These are phyloP conservation scores for Ascochyta rabiei DNA, from an alignment of 2,329 filamentous ascomycete species.

Conservation along the genomic window DNA sequence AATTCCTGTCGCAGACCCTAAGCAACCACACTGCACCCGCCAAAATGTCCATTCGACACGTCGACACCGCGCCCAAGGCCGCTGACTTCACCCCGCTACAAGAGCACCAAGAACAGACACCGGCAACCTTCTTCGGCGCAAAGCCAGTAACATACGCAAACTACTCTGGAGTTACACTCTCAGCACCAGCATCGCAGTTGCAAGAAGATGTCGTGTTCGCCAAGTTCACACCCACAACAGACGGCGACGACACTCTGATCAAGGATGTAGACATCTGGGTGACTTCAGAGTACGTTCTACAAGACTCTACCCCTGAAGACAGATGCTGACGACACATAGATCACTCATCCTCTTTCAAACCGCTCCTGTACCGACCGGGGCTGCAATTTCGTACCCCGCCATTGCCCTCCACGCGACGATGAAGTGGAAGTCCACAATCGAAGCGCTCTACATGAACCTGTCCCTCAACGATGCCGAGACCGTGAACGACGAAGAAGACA, in stretches of 20 bases:
- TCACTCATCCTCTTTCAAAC: slow-evolving; percentile 69
- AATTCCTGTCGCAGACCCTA: not conserved
- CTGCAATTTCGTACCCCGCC: slow-evolving; percentile 74
- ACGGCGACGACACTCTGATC: slow-evolving; percentile 39
- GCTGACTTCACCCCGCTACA: slow-evolving; percentile 68
- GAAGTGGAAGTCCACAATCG: slow-evolving; percentile 52
- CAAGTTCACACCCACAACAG: slow-evolving; percentile 47
- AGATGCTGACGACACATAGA: slow-evolving; percentile 32
- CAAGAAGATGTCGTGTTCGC: slow-evolving; percentile 55
- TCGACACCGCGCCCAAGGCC: slow-evolving; percentile 62
- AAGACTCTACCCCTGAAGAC: not conserved
- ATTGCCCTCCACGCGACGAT: slow-evolving; percentile 79
- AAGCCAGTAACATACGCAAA: slow-evolving; percentile 75
- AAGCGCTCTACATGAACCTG: slow-evolving; percentile 47
- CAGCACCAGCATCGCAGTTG: slow-evolving; percentile 62
- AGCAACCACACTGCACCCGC: not conserved
- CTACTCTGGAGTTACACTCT: slow-evolving; percentile 62
- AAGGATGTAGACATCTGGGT: slow-evolving; percentile 56
- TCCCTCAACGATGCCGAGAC: slow-evolving; percentile 59
- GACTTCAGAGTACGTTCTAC: slow-evolving; percentile 49
- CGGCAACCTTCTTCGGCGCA: slow-evolving; percentile 71
- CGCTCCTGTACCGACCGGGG: slow-evolving; percentile 60
- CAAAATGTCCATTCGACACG: slow-evolving; percentile 54
- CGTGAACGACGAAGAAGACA: slow-evolving; percentile 65
- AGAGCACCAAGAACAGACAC: slow-evolving; percentile 75